phyloP scores from a whole-genome alignment of 495 filamentous ascomycete genomes.

The Neurospora sp. region DNA sequence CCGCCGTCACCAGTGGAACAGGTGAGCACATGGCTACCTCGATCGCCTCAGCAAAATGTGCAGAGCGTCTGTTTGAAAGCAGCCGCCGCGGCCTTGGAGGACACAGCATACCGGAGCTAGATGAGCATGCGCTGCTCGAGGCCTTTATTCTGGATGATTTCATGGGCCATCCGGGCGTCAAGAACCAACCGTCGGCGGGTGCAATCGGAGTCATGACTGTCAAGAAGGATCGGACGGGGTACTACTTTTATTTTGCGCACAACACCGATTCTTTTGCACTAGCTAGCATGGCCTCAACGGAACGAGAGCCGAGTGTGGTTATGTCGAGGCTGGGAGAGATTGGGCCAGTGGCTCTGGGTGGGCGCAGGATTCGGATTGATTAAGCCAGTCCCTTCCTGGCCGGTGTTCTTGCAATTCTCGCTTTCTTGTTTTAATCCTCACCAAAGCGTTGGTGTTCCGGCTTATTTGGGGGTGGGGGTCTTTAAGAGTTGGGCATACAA shows the following conservation, averaged over 20 bases:
- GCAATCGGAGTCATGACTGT: slow-evolving; percentile 78
- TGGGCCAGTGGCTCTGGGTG: slow-evolving; percentile 36
- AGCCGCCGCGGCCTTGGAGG: slow-evolving; percentile 50
- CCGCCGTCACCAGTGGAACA: slow-evolving; percentile 80
- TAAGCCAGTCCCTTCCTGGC: neutral
- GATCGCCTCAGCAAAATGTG: slow-evolving; percentile 68
- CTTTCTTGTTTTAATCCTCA: neutral
- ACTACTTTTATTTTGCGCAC: slow-evolving; percentile 78
- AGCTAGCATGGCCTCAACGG: slow-evolving; percentile 73
- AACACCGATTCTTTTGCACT: slow-evolving; percentile 90
- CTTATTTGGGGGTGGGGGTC: no score
- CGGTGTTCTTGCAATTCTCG: neutral
- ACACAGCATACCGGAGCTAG: slow-evolving; percentile 44
- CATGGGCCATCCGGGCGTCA: slow-evolving; percentile 71
- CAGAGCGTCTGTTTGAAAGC: slow-evolving; percentile 61
- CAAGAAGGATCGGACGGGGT: slow-evolving; percentile 62
- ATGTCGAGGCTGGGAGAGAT: slow-evolving; percentile 62
- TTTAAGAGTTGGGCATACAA: neutral
- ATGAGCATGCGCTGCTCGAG: slow-evolving; percentile 63
- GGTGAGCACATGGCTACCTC: slow-evolving; percentile 97
- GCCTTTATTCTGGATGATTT: slow-evolving; percentile 70
- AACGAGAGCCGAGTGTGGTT: slow-evolving; percentile 58
- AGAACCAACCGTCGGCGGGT: slow-evolving; percentile 55
- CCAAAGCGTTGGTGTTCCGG: neutral
- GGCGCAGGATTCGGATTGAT: slow-evolving; percentile 34